These are phyloP conservation scores for Geranium incanum DNA, from an alignment of 441 rosid genomes.

Conservation along the genomic window DNA sequence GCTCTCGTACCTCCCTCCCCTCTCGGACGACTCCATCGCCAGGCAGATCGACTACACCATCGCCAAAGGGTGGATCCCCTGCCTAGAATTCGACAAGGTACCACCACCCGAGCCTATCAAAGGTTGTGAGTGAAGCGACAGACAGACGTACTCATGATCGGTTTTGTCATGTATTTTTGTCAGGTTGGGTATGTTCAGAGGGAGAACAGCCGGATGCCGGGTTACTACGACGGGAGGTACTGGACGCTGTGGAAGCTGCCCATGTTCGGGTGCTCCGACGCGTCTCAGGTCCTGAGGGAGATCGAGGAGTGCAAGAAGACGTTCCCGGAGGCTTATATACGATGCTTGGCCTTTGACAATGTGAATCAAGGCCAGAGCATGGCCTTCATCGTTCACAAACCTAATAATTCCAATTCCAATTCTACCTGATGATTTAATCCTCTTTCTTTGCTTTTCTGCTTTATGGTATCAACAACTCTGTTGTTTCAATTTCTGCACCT, in stretches of 20 bases:
- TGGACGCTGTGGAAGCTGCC: constrained; percentile 75
- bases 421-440: too few relatives aligned
- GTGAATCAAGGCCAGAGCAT: constrained; percentile 45
- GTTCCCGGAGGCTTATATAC: constrained; percentile 48
- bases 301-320: constrained; percentile 42
- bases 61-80: constrained; percentile 57
- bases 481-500: too few relatives aligned
- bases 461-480: too few relatives aligned
- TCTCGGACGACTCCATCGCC: constrained; percentile 46
- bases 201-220: constrained; percentile 51
- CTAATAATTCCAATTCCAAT: constrained; percentile 4
- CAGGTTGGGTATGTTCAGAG: constrained; percentile 38
- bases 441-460: too few relatives aligned
- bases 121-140: too few relatives aligned
- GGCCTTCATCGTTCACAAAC: constrained; percentile 50
- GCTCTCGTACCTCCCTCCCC: constrained; percentile 58
- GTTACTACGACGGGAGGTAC: constrained; percentile 61
- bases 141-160: too few relatives aligned
- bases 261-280: constrained; percentile 58
- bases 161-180: too few relatives aligned
- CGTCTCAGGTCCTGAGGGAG: constrained; percentile 46
- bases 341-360: constrained; percentile 51
- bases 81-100: constrained; percentile 69
- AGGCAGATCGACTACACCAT: constrained; percentile 60
- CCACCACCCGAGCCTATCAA: neutral